These are phyloP conservation scores for Fusarium coicis DNA, from an alignment of 2,329 filamentous ascomycete genomes.

Conservation along the genomic window DNA sequence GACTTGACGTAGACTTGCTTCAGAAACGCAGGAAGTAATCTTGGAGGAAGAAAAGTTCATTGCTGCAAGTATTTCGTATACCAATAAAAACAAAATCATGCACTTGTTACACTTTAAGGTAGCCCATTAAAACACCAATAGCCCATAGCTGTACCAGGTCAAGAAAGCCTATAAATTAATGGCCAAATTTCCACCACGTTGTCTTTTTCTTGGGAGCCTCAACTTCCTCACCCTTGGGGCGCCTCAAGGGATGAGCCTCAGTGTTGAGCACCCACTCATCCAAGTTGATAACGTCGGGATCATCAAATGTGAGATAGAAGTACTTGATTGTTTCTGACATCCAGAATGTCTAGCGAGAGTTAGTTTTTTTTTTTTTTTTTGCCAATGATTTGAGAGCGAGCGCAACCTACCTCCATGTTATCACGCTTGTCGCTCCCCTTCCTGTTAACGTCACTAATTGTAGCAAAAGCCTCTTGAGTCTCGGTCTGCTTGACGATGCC, in stretches of 20 bases:
- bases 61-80: not conserved
- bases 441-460: conserved; percentile 51
- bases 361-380: conserved; percentile 7
- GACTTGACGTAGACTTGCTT: not conserved
- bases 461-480: conserved; percentile 57
- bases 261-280: conserved; percentile 77
- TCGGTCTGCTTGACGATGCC: conserved; percentile 55
- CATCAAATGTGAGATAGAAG: conserved; percentile 78
- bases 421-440: conserved; percentile 57
- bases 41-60: not conserved
- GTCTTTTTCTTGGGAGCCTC: conserved; percentile 22
- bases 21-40: not conserved
- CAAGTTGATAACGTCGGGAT: conserved; percentile 70
- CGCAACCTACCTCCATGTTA: conserved; percentile 66
- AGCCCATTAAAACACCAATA: conserved; percentile 10
- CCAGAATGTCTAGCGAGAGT: conserved; percentile 68
- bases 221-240: conserved; percentile 41
- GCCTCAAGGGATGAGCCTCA: conserved; percentile 63
- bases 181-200: conserved; percentile 27
- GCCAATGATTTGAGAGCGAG: not conserved
- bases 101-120: not conserved
- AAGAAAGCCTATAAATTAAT: conserved; percentile 9
- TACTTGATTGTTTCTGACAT: conserved; percentile 82
- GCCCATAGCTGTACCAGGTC: not conserved
- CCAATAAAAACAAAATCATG: not conserved